Conservation (phyloP, 2,329 filamentous ascomycete genomes). For the Sporothrix phasma region DNA sequence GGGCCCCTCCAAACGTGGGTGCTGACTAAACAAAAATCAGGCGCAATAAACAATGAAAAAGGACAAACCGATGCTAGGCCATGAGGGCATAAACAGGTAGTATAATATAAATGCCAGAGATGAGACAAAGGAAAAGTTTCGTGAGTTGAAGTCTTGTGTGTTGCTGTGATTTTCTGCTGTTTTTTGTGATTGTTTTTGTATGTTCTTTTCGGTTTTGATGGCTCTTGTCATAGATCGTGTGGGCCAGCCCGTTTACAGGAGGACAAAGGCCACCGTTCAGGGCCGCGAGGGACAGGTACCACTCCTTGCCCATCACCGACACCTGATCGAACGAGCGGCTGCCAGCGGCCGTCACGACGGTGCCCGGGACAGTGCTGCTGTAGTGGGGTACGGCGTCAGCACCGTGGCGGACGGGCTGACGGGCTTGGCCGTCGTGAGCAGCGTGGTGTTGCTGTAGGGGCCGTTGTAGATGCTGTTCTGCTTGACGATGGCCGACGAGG, state of each 20-base stretch:
- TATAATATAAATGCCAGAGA: background rate
- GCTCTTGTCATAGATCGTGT: background rate
- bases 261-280: conserved; percentile 11
- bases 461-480: background rate
- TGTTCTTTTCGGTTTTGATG: background rate
- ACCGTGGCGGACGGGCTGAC: background rate
- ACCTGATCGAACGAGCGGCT: conserved; percentile 1
- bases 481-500: background rate
- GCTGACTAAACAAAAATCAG: background rate
- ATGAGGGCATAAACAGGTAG: background rate
- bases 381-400: background rate
- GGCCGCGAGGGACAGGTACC: conserved; percentile 11
- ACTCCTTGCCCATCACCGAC: conserved; percentile 10
- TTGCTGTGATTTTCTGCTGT: background rate
- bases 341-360: conserved; percentile 10
- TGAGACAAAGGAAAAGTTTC: background rate
- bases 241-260: background rate
- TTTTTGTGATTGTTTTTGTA: background rate
- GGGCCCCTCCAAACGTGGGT: background rate
- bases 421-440: background rate
- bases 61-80: background rate
- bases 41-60: background rate
- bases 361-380: background rate
- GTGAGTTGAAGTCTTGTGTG: background rate
- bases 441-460: conserved; percentile 9